These are phyloP conservation scores for Ascochyta rabiei DNA, from an alignment of 2,329 filamentous ascomycete genomes.

Conservation along the genomic window DNA sequence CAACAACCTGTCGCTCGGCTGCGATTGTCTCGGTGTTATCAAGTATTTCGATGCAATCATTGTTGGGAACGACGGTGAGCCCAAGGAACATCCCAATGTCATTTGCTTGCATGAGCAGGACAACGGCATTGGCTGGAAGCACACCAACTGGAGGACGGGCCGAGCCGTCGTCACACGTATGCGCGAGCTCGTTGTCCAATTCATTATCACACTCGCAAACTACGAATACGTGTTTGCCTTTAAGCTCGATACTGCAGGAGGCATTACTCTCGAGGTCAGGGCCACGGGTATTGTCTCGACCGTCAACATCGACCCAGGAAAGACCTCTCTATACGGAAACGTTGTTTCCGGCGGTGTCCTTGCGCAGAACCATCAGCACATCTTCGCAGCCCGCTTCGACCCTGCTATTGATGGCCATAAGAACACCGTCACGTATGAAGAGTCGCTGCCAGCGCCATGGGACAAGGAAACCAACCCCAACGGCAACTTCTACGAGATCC, in stretches of 20 bases:
- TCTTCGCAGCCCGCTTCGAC: conserved; percentile 65
- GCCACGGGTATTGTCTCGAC: conserved; percentile 71
- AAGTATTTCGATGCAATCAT: conserved; percentile 68
- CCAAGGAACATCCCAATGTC: conserved; percentile 63
- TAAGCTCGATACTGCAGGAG: conserved; percentile 68
- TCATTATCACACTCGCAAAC: conserved; percentile 71
- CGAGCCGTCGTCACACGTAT: conserved; percentile 66
- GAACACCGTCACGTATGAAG: conserved; percentile 62
- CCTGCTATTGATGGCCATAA: conserved; percentile 64
- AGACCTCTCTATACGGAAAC: conserved; percentile 63
- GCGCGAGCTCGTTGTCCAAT: conserved; percentile 69
- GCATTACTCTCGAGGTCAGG: conserved; percentile 65
- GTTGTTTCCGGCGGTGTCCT: conserved; percentile 68
- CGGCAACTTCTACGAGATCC: conserved; percentile 66
- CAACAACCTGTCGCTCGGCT: conserved; percentile 71
- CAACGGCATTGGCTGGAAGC: conserved; percentile 72
- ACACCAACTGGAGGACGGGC: conserved; percentile 70
- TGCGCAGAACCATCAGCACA: conserved; percentile 73
- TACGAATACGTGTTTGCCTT: conserved; percentile 74
- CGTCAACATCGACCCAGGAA: conserved; percentile 64
- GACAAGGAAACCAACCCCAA: conserved; percentile 63
- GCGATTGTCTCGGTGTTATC: conserved; percentile 71
- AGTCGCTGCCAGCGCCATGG: conserved; percentile 57
- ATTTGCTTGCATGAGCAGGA: conserved; percentile 74
- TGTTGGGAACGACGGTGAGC: conserved; percentile 60